phyloP scores from a whole-genome alignment of 2,329 filamentous ascomycete genomes.

The Immersiporthe knoxdaviesiana region DNA sequence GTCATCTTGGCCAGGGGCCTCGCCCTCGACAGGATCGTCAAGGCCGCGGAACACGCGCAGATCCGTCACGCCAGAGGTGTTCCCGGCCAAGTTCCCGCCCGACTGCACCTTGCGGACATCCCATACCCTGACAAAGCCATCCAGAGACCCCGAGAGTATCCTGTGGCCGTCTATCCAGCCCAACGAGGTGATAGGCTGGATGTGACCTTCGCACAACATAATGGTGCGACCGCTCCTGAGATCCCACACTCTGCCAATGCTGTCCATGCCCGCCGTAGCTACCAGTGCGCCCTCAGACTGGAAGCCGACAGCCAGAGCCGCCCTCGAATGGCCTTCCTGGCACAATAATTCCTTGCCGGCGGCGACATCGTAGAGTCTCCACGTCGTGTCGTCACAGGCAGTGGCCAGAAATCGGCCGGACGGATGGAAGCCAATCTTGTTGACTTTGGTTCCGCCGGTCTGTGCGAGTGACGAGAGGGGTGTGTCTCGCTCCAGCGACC shows the following conservation, averaged over 20 bases:
- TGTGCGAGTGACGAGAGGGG: slow-evolving; percentile 55
- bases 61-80: slow-evolving; percentile 89
- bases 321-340: slow-evolving; percentile 93
- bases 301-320: slow-evolving; percentile 89
- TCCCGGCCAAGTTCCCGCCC: slow-evolving; percentile 84
- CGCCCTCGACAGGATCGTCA: slow-evolving; percentile 71
- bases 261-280: slow-evolving; percentile 91
- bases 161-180: slow-evolving; percentile 94
- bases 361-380: slow-evolving; percentile 93
- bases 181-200: slow-evolving; percentile 89
- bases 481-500: slow-evolving; percentile 85
- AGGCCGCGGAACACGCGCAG: slow-evolving; percentile 90
- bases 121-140: slow-evolving; percentile 98
- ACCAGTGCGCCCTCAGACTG: slow-evolving; percentile 89
- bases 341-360: slow-evolving; percentile 81
- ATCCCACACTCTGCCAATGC: slow-evolving; percentile 95
- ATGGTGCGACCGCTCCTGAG: slow-evolving; percentile 88
- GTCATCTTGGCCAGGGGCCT: slow-evolving; percentile 62
- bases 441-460: slow-evolving; percentile 67
- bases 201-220: slow-evolving; percentile 92
- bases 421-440: slow-evolving; percentile 91
- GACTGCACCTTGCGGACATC: slow-evolving; percentile 88
- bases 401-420: slow-evolving; percentile 88
- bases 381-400: slow-evolving; percentile 94
- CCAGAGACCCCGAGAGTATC: slow-evolving; percentile 88